Conservation (phyloP, 108 stramenopile species). For the Pseudonitzschia multistriata region DNA sequence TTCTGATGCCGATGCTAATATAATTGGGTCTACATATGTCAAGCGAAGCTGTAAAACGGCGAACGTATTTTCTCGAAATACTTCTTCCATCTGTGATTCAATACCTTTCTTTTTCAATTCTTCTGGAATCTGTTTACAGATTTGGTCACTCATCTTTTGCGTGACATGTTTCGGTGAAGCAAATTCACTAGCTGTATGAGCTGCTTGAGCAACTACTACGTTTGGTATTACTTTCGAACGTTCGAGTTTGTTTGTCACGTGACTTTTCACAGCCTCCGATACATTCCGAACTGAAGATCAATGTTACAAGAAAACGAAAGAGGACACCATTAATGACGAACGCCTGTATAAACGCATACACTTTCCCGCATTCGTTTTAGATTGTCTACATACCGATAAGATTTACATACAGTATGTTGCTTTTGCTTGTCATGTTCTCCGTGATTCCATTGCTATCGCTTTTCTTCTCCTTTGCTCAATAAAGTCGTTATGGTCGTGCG, state of each 20-base stretch:
- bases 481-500: not conserved
- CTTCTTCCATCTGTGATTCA: conserved; percentile 16
- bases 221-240: conserved; percentile 19
- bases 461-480: not conserved
- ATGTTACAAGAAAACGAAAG: not conserved
- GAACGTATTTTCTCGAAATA: conserved; percentile 39
- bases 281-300: conserved; percentile 18
- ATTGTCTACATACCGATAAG: not conserved
- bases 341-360: not conserved
- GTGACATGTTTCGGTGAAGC: conserved; percentile 21
- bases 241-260: conserved; percentile 22
- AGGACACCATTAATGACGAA: no score
- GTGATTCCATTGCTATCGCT: not conserved
- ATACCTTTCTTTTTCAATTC: conserved; percentile 35
- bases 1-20: conserved; percentile 9
- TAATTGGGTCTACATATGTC: conserved; percentile 23
- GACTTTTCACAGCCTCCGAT: conserved; percentile 27
- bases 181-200: conserved; percentile 19
- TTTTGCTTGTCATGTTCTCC: conserved; percentile 8
- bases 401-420: conserved; percentile 10
- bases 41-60: conserved; percentile 30
- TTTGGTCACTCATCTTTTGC: conserved; percentile 6
- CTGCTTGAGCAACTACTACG: conserved; percentile 25
- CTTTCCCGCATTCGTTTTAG: not conserved
- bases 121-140: conserved; percentile 21